These are phyloP conservation scores for Fusarium virguliforme DNA, from an alignment of 2,329 filamentous ascomycete species.

Conservation along the genomic window DNA sequence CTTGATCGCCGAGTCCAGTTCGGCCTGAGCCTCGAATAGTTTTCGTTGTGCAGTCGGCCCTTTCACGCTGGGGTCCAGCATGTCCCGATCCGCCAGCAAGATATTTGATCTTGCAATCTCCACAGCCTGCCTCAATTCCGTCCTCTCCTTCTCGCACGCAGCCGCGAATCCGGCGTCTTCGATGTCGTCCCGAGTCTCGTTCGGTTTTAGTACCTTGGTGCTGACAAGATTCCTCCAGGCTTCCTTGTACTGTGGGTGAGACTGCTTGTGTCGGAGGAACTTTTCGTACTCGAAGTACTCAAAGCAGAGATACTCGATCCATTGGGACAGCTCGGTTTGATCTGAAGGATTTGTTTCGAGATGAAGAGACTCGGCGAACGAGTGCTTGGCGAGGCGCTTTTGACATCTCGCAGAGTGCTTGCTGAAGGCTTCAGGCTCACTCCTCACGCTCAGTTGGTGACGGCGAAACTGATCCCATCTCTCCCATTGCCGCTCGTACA, in stretches of 20 bases:
- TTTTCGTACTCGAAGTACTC: constrained; percentile 40
- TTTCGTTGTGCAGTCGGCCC: constrained; percentile 24
- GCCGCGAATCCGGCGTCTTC: constrained; percentile 18
- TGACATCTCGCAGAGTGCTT: constrained; percentile 29
- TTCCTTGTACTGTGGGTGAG: constrained; percentile 31
- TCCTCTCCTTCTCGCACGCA: constrained; percentile 14
- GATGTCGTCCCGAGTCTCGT: constrained; percentile 27
- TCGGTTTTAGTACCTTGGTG: constrained; percentile 21
- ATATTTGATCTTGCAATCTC: constrained; percentile 38
- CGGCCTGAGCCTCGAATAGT: constrained; percentile 32
- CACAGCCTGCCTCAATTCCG: constrained; percentile 25
- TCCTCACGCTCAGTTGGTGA: constrained; percentile 41
- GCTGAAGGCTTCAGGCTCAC: constrained; percentile 17
- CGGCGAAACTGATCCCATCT: constrained; percentile 42
- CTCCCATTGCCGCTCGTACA: constrained; percentile 41
- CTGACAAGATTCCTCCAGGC: constrained; percentile 37
- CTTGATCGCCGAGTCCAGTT: constrained; percentile 37
- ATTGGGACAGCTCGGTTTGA: constrained; percentile 57
- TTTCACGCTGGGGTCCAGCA: constrained; percentile 33
- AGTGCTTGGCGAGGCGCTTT: constrained; percentile 29
- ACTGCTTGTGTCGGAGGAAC: constrained; percentile 37
- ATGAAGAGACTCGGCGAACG: constrained; percentile 17
- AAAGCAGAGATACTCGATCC: constrained; percentile 59
- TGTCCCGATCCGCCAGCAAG: constrained; percentile 43
- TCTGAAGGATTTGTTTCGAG: constrained; percentile 47